Conservation (phyloP, 257 asterid species). For the Solanum acaule region DNA sequence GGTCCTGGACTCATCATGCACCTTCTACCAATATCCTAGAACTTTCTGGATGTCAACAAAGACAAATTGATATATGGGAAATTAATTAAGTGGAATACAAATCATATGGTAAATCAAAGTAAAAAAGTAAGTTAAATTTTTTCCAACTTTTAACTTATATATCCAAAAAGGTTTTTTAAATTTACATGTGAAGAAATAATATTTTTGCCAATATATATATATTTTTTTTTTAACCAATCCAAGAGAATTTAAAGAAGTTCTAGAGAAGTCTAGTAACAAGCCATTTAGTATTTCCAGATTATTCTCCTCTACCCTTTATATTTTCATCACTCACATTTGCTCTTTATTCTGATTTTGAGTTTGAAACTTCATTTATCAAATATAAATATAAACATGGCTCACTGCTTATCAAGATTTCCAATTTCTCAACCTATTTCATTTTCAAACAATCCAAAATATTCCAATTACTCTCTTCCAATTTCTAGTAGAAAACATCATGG, state of each 20-base stretch:
- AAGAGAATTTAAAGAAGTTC: neutral
- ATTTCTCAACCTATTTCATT: conserved; percentile 11
- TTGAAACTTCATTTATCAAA: neutral
- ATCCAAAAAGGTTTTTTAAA: neutral
- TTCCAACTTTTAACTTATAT: too few species aligned
- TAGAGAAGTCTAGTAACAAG: neutral
- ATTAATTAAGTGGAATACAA: neutral
- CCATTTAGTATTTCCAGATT: neutral
- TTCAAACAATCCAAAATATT: conserved; percentile 1
- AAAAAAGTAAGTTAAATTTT: too few species aligned
- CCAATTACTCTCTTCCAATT: neutral
- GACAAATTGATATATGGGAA: neutral
- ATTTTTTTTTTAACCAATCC: neutral
- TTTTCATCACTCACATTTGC: neutral
- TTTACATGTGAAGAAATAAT: neutral
- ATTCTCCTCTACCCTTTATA: neutral
- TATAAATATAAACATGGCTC: conserved; percentile 22
- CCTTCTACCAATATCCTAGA: neutral
- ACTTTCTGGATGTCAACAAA: neutral
- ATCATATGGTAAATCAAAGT: neutral
- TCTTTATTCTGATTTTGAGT: neutral
- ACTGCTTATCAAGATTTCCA: conserved; percentile 25
- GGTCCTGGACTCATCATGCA: neutral
- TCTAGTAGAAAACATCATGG: neutral
- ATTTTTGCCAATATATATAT: neutral